Evolutionary conservation across 192 early-diverging fungal species (phyloP), one percentile per base, ranked within the genome.

Genomic region (Podila minutissima): DNA sequence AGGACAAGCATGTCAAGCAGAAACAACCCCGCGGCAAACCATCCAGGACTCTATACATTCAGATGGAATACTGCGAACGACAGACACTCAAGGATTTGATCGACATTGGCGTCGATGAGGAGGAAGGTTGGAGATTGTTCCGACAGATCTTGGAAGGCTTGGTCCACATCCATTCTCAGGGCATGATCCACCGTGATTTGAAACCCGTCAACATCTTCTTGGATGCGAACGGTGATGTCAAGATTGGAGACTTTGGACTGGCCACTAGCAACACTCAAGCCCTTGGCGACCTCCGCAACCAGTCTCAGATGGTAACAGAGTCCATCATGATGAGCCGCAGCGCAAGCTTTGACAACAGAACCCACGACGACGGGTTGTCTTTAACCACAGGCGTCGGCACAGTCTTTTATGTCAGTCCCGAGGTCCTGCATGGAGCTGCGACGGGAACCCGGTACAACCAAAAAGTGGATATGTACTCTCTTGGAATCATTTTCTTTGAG

Each of bases 61-160:
- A 99, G 82, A 99, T 99, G 97, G 96, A 99, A 84, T 99, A 98
- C 77, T 98, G 97, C 77, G 97, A 98, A 76, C 91, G 95, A 64
- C 95, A 95, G 69, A 97, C 97, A 0, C 83, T 98, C 5, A 87
- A 87, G 70, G 94, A 97, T 70, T 71, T 95, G 26, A 94, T 98
- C 66, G 90, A 93, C 37, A 88, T 88, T 69, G 92, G 93, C 0
- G 63, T 98, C 15, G 90, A 93, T 59, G 90, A 93, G 31, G 90
- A 97, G 57, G 93, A 94, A 74, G 83, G 86, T 12, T 98, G 95
- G 97, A 85, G 92, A 12, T 67, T 96, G 29, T 95, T 98, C 64
- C 84, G 93, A 6, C 97, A 98, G 83, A 92, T 98, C 15, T 79
- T 98, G 59, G 97, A 98, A 69, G 97, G 95, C 0, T 75, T 98